Evolutionary conservation across 176 grass and related monocot genomes (phyloP).

Genomic region (Hsuehochloa calcarea): DNA sequence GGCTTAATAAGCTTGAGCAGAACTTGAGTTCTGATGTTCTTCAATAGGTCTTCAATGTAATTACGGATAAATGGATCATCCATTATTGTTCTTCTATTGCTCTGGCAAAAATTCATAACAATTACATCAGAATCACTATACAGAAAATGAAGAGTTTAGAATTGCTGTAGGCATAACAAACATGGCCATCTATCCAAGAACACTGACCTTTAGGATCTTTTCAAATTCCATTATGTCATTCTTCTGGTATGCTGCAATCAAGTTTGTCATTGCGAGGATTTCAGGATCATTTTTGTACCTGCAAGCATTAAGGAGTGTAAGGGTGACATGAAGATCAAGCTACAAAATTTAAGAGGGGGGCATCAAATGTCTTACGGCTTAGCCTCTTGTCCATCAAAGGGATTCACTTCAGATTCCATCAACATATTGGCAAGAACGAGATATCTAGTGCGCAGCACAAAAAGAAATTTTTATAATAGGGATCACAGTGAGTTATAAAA

Average conservation of each 20-base stretch:
- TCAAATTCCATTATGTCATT: constrained; percentile 99
- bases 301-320: constrained; percentile 28
- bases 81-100: constrained; percentile 98
- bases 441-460: constrained; percentile 55
- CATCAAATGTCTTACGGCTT: constrained; percentile 70
- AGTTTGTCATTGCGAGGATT: constrained; percentile 98
- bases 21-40: constrained; percentile 99
- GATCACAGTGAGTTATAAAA: background rate
- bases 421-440: constrained; percentile 99
- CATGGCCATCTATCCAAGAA: constrained; percentile 17
- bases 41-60: constrained; percentile 97
- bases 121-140: constrained; percentile 17
- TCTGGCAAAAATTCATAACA: constrained; percentile 47
- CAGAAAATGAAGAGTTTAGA: constrained; percentile 25
- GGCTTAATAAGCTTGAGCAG: constrained; percentile 99
- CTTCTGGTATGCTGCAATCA: constrained; percentile 97
- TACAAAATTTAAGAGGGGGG: constrained; percentile 8
- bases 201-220: constrained; percentile 86
- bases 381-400: constrained; percentile 98
- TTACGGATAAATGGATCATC: constrained; percentile 98
- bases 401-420: constrained; percentile 99
- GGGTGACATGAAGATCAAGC: constrained; percentile 1
- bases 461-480: background rate
- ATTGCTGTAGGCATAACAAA: background rate
- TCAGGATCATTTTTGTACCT: constrained; percentile 99